phyloP scores from a whole-genome alignment of 2,329 filamentous ascomycete genomes.

The Cladophialophora yegresii region DNA sequence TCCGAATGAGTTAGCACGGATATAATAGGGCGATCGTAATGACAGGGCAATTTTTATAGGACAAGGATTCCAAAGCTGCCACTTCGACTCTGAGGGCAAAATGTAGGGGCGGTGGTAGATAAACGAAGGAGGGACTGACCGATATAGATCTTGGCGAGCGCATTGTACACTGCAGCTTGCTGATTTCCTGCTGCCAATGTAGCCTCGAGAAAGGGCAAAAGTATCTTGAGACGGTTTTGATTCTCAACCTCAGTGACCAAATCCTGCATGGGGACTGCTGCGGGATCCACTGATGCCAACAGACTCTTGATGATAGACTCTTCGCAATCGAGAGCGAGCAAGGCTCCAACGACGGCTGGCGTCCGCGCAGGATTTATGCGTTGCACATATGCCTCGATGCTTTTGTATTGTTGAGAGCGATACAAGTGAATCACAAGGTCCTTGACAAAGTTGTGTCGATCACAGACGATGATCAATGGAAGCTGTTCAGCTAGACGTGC shows the following conservation, averaged over 20 bases:
- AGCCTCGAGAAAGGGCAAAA: slow-evolving; percentile 92
- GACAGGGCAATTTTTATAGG: no score
- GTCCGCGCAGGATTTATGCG: slow-evolving; percentile 90
- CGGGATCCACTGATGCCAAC: slow-evolving; percentile 77
- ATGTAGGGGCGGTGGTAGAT: background rate
- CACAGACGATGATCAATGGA: slow-evolving; percentile 95
- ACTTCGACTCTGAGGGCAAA: no score
- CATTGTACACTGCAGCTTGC: slow-evolving; percentile 95
- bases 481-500: slow-evolving; percentile 88
- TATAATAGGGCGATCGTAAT: no score
- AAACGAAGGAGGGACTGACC: slow-evolving; percentile 8
- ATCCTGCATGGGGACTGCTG: slow-evolving; percentile 88
- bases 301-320: slow-evolving; percentile 94
- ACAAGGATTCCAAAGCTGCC: no score
- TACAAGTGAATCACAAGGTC: slow-evolving; percentile 95
- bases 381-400: slow-evolving; percentile 97
- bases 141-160: slow-evolving; percentile 98
- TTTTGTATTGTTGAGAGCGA: slow-evolving; percentile 99
- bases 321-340: slow-evolving; percentile 96
- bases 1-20: background rate
- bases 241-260: slow-evolving; percentile 93
- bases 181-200: slow-evolving; percentile 88
- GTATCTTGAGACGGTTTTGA: slow-evolving; percentile 90
- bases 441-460: slow-evolving; percentile 98
- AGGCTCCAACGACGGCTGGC: slow-evolving; percentile 86